Conservation (phyloP, 163 green algal species). For the Prototheca stagnorum region DNA sequence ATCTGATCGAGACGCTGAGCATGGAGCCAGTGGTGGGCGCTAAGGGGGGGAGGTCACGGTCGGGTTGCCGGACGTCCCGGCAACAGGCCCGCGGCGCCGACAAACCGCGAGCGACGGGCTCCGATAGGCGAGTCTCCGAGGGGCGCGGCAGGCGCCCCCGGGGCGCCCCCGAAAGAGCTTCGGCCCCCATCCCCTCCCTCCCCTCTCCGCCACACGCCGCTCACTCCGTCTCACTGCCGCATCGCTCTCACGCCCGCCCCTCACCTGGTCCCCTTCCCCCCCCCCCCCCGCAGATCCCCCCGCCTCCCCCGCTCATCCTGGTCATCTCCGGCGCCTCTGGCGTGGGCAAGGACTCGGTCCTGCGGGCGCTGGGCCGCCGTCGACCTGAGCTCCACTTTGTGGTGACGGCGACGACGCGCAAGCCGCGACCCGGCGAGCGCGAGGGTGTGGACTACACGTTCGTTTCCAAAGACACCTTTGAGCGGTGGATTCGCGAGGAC, state of each 20-base stretch:
- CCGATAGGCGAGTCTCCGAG: too few relatives aligned
- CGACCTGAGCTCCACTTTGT: slow-evolving; percentile 80
- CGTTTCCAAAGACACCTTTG: slow-evolving; percentile 62
- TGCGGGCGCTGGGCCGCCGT: slow-evolving; percentile 52
- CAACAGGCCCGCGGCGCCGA: too few relatives aligned
- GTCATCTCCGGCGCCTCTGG: slow-evolving; percentile 78
- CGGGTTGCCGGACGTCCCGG: too few relatives aligned
- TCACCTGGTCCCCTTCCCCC: not conserved
- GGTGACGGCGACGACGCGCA: slow-evolving; percentile 74
- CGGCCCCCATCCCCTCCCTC: too few relatives aligned
- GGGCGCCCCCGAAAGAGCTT: too few relatives aligned
- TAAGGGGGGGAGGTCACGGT: too few relatives aligned
- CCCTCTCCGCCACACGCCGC: too few relatives aligned
- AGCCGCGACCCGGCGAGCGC: slow-evolving; percentile 52
- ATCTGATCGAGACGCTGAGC: too few relatives aligned
- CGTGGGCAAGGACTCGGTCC: slow-evolving; percentile 87
- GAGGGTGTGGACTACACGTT: slow-evolving; percentile 91
- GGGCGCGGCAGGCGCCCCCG: too few relatives aligned
- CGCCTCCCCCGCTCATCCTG: slow-evolving; percentile 23
- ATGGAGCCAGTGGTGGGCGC: too few relatives aligned
- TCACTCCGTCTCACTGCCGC: not conserved
- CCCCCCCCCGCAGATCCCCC: not conserved
- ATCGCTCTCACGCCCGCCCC: not conserved
- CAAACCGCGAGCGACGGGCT: too few relatives aligned
- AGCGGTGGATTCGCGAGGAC: slow-evolving; percentile 59